These are phyloP conservation scores for Brassica nigra DNA, from an alignment of 345 rosid genomes.

Conservation along the genomic window DNA sequence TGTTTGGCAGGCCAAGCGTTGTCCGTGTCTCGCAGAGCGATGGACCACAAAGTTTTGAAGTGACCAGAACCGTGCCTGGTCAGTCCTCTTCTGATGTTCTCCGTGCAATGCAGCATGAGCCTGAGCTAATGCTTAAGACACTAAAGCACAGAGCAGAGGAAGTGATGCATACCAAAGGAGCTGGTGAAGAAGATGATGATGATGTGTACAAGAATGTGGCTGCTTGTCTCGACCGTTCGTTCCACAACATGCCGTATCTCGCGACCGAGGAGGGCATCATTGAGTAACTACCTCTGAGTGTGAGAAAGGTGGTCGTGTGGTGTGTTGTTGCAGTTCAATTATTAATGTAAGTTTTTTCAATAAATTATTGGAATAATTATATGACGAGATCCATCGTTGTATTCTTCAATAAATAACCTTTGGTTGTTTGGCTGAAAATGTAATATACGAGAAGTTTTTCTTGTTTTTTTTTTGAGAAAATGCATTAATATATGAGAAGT, in stretches of 20 bases:
- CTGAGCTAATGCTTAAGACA: constrained; percentile 91
- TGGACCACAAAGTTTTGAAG: constrained; percentile 89
- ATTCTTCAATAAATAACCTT: background rate
- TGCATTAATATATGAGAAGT: no score
- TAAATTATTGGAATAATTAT: background rate
- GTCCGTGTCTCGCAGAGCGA: constrained; percentile 85
- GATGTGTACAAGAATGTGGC: no score
- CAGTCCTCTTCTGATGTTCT: constrained; percentile 88
- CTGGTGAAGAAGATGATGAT: no score
- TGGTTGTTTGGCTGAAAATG: background rate
- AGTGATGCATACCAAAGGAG: no score
- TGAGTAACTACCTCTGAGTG: constrained; percentile 35
- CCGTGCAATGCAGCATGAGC: constrained; percentile 94
- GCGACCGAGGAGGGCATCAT: constrained; percentile 45
- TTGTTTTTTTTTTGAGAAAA: no score
- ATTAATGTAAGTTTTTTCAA: constrained; percentile 10
- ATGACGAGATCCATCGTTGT: constrained; percentile 23
- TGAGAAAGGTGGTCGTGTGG: constrained; percentile 18
- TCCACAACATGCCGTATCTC: no score
- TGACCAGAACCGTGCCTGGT: constrained; percentile 75
- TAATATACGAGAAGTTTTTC: no score
- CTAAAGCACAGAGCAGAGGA: constrained; percentile 55
- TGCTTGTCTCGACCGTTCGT: no score
- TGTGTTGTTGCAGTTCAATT: background rate
- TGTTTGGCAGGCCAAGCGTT: constrained; percentile 90